Percentiles rank a stretch among this genome's conserved stretches.
Conservation (phyloP, 495 filamentous ascomycete genomes). For the Mytilinidion resinicola region DNA sequence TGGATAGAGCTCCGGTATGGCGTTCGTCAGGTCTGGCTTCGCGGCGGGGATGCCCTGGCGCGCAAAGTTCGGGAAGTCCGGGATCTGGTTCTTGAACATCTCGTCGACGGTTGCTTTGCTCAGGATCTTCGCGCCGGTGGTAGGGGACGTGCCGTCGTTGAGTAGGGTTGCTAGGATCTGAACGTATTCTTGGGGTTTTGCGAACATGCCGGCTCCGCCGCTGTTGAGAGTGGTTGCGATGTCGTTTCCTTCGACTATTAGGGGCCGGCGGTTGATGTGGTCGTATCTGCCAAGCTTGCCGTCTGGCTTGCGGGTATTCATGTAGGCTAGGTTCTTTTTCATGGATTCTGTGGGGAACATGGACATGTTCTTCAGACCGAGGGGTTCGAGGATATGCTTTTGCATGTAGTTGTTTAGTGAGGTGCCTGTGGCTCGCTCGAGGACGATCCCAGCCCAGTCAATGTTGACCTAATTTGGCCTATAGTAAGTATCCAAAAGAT, state of each 20-base stretch:
- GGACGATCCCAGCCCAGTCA: conserved; percentile 53
- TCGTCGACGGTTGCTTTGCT: conserved; percentile 42
- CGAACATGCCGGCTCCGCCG: conserved; percentile 53
- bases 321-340: conserved; percentile 44
- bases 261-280: conserved; percentile 43
- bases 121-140: conserved; percentile 41
- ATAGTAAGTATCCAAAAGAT: too few species aligned
- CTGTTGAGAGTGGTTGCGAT: conserved; percentile 42
- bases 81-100: conserved; percentile 53
- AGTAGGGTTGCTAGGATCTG: conserved; percentile 34
- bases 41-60: conserved; percentile 37
- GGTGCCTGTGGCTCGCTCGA: conserved; percentile 47
- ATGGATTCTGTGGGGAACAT: conserved; percentile 50
- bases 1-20: conserved; percentile 41
- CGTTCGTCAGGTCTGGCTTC: conserved; percentile 43
- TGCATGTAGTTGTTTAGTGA: conserved; percentile 51
- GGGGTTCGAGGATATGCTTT: conserved; percentile 49
- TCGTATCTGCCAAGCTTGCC: conserved; percentile 40
- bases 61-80: conserved; percentile 41
- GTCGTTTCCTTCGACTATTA: conserved; percentile 36
- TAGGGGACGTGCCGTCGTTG: conserved; percentile 31
- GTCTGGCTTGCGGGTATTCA: conserved; percentile 42
- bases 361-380: conserved; percentile 47
- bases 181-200: conserved; percentile 49
- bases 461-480: conserved; percentile 39